Base-by-base conservation (phyloP, 257 asterid species). In the Mitragyna speciosa region DNA sequence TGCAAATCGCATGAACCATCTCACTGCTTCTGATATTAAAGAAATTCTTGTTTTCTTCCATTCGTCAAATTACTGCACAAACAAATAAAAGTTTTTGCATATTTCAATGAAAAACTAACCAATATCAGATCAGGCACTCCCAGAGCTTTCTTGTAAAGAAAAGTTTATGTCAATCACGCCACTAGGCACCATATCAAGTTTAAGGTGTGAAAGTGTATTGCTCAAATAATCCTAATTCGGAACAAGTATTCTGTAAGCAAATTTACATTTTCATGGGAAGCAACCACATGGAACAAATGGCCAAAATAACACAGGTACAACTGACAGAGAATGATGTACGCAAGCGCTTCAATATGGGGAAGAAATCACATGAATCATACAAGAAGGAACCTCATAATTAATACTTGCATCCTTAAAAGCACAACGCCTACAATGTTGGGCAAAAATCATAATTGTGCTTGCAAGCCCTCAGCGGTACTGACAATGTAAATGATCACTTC, bases 1-100 rank as follows among this genome's bases (percentile, higher is more conserved):
- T 36, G 45, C 56, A n/a, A 43, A 61, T 59, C 4, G 45, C 71
- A 59, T 59, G 79, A n/a, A 59, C 79, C 71, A 43, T 75, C 36
- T 75, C 58, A 59, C 58, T 59, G 41, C n/a, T 51, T 59, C 58
- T n/a, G 71, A 17, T 59, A 59, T 5, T 3, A 28, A 10, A 11
- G 12, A 33, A n/a, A 11, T 68, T 66, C 9, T 1, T 45, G 41
- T 43, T 4, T n/a, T 54, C 14, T 4, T 10, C 33, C 41, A 33
- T 6, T 56, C 30, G 12, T 54, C 36, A 31, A 33, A 54, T 75
- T 75, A 39, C 26, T 58, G 24, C 41, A 24, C 67, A 63, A 63
- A 30, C 63, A n/a, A 11, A 45, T 39, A 28, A 51, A 9, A 41
- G 28, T 59, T 69, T 24, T 61, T n/a, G 58, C 26, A 75, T 39